Evolutionary conservation across 108 stramenopile genomes (phyloP).

Genomic region (Fistulifera solaris): DNA sequence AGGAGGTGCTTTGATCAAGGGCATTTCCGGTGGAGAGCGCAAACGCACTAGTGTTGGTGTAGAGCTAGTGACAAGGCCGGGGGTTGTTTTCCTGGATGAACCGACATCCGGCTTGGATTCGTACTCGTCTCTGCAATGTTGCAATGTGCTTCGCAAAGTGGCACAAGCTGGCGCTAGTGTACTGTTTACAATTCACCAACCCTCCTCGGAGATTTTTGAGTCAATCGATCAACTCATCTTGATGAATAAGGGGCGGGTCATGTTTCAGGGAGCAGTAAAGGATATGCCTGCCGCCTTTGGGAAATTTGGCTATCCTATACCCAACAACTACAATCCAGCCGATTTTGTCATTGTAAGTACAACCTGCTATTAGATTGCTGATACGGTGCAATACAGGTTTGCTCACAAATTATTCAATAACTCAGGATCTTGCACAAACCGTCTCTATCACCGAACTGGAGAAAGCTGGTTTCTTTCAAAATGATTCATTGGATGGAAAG

Average conservation of each 20-base stretch:
- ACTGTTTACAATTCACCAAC: constrained; percentile 81
- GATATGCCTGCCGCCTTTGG: constrained; percentile 22
- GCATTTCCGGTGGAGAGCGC: constrained; percentile 53
- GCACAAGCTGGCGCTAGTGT: constrained; percentile 48
- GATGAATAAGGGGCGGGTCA: constrained; percentile 37
- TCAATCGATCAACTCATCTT: constrained; percentile 59
- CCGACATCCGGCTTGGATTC: constrained; percentile 75
- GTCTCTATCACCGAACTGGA: background rate
- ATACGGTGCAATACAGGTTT: no score
- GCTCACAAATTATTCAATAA: no score
- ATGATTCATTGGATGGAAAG: no score
- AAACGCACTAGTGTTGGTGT: constrained; percentile 40
- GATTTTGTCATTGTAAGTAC: constrained; percentile 51
- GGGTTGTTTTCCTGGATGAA: constrained; percentile 49
- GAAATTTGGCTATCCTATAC: constrained; percentile 39
- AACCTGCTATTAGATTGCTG: no score
- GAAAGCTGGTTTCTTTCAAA: background rate
- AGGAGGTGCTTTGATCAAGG: constrained; percentile 48
- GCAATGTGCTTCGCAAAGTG: constrained; percentile 43
- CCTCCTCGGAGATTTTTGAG: constrained; percentile 54
- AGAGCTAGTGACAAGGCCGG: constrained; percentile 42
- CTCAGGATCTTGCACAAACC: background rate
- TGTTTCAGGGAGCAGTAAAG: constrained; percentile 36
- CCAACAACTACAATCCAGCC: constrained; percentile 55
- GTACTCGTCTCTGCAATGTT: constrained; percentile 44